Evolutionary conservation across 257 asterid species (phyloP).

Genomic region (Jasminum sambac): DNA sequence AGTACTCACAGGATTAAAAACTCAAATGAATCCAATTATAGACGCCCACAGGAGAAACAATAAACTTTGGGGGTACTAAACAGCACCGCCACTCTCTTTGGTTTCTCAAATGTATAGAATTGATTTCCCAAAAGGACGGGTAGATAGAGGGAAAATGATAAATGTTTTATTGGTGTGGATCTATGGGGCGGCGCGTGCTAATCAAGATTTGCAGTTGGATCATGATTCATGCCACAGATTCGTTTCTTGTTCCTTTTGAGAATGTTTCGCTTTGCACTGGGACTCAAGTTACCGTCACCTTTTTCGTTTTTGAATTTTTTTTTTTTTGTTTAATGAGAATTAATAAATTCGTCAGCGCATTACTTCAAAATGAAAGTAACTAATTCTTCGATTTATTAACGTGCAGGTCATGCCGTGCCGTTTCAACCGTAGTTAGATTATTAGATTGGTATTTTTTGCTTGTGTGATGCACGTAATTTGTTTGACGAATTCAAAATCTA

Average conservation of each 20-base stretch:
- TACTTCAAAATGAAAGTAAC: too few species aligned
- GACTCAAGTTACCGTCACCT: too few species aligned
- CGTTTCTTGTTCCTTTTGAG: constrained; percentile 25
- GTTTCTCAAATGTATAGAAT: constrained; percentile 16
- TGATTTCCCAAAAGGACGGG: background rate
- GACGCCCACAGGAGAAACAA: constrained; percentile 18
- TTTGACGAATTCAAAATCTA: too few species aligned
- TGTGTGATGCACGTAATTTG: too few species aligned
- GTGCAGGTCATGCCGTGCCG: background rate
- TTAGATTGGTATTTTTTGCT: too few species aligned
- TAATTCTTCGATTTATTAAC: background rate
- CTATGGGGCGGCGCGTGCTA: constrained; percentile 19
- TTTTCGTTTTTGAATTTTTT: too few species aligned
- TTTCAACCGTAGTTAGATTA: background rate
- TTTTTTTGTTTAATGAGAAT: background rate
- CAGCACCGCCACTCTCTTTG: constrained; percentile 1
- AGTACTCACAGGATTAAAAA: background rate
- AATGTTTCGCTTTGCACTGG: background rate
- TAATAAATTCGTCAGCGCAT: background rate
- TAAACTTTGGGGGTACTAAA: constrained; percentile 13
- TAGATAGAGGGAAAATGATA: background rate
- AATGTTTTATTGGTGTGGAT: constrained; percentile 4
- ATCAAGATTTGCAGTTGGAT: constrained; percentile 17
- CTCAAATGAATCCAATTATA: constrained; percentile 7
- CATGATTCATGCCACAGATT: constrained; percentile 17